phyloP scores from a whole-genome alignment of 306 rosid genomes.

The Alnus glutinosa region DNA sequence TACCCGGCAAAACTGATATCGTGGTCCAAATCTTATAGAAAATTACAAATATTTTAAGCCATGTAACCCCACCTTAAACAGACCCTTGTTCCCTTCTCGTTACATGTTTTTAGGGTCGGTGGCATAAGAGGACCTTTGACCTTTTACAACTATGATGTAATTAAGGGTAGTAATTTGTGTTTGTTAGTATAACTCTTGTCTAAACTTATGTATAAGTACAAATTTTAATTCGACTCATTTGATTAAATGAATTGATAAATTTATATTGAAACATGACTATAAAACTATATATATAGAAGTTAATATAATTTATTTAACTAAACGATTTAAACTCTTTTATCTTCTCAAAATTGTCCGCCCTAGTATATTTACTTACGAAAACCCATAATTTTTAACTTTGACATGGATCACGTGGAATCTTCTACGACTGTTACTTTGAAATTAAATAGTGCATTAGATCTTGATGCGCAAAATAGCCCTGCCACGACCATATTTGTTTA shows the following conservation, averaged over 20 bases:
- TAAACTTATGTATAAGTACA: no score
- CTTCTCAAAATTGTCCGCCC: no score
- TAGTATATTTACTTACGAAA: background rate
- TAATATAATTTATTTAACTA: no score
- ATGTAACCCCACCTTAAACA: constrained; percentile 18
- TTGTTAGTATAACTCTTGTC: no score
- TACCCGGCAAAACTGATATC: constrained; percentile 28
- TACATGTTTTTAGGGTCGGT: constrained; percentile 46
- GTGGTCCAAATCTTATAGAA: constrained; percentile 11
- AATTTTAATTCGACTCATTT: no score
- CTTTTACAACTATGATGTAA: background rate
- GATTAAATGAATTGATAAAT: no score
- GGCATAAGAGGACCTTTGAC: constrained; percentile 37
- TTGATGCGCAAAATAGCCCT: background rate
- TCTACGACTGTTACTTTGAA: background rate
- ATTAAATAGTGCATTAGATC: background rate
- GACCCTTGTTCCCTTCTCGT: constrained; percentile 29
- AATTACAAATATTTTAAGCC: background rate
- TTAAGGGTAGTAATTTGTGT: no score
- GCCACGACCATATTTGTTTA: constrained; percentile 1
- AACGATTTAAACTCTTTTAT: background rate
- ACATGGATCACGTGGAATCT: background rate
- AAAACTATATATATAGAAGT: no score
- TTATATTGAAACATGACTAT: no score
- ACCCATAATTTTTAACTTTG: background rate